Evolutionary conservation across 2,329 filamentous ascomycete genomes (phyloP), one percentile per base, ranked within the genome.

Genomic region (Samsoniella hepiali): DNA sequence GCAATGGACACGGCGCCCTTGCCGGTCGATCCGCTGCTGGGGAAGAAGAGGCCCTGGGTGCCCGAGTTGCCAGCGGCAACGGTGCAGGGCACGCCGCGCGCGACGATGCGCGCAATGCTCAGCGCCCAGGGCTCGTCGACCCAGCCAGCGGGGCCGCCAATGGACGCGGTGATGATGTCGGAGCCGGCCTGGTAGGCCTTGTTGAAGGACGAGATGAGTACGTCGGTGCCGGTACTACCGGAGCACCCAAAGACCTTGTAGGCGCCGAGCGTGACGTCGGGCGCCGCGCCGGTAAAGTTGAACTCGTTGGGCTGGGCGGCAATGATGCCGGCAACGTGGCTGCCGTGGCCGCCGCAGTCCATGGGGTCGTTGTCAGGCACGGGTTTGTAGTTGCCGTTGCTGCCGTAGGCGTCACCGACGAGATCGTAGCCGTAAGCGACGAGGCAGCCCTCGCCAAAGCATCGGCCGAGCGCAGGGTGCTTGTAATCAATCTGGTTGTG

Each of bases 311-410:
- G 71, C 70, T 86, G 82, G 1, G 85, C 86, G 2, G 84, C 86
- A 51, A 89, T 81, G 65, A 85, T 88, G 38, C 87, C 87, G 1
- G 85, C 79, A 31, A 87, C 83, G 71, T 87, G 85, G 0, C 83
- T 86, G 36, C 86, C 86, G 71, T 89, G 86, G 2, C 85, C 85
- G 2, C 70, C 73, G 68, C 84, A 85, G 66, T 83, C 82, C 68
- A 83, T 82, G 2, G 85, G 85, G 65, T 85, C 81, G 2, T 72
- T 53, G 66, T 82, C 82, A 1, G 82, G 81, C 0, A 73, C 65
- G 9, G 59, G 40, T 0, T 17, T 10, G 22, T 32, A 36, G 1
- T 69, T 73, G 65, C 77, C 77, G 56, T 65, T 62, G 50, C 77
- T 78, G 51, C 67, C 74, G 71, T 81, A 85, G 55, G 74, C 75